Conservation (phyloP, 2,329 filamentous ascomycete species). For the Paraphaeosphaeria sporulosa region DNA sequence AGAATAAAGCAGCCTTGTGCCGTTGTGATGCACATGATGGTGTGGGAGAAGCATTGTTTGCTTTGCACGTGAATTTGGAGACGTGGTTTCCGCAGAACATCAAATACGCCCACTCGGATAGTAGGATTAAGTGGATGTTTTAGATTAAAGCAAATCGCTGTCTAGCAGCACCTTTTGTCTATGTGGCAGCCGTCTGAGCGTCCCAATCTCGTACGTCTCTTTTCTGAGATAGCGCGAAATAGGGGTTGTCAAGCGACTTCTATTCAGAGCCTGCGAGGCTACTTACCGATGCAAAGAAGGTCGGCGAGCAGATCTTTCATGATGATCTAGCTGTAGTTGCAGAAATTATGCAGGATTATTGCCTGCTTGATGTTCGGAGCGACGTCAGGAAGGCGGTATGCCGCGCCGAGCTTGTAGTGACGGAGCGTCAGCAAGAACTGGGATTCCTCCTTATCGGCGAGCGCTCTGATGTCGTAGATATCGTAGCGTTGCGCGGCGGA, state of each 20-base stretch:
- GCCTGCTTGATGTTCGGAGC: background rate
- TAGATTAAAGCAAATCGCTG: too few relatives aligned
- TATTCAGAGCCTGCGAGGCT: background rate
- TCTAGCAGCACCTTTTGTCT: too few relatives aligned
- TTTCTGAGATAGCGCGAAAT: background rate
- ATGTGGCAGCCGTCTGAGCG: too few relatives aligned
- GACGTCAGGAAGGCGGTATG: background rate
- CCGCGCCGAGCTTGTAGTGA: background rate
- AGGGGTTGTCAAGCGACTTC: background rate
- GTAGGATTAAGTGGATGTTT: background rate
- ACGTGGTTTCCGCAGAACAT: background rate
- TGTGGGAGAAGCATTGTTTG: background rate
- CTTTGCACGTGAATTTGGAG: background rate
- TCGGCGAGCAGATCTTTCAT: background rate
- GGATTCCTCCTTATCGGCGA: background rate
- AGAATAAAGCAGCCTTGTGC: background rate
- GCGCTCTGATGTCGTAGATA: background rate
- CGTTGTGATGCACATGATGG: background rate
- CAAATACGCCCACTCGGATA: background rate
- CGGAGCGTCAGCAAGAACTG: background rate
- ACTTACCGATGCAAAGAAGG: slow-evolving; percentile 2
- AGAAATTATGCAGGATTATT: background rate
- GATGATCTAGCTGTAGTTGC: background rate
- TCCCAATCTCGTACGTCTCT: background rate
- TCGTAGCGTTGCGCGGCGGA: background rate